A percentile compares a stretch with the other conserved stretches of the same genome.
These are phyloP conservation scores for Leonotis leonurus DNA, from an alignment of 257 asterid genomes.

Conservation along the genomic window DNA sequence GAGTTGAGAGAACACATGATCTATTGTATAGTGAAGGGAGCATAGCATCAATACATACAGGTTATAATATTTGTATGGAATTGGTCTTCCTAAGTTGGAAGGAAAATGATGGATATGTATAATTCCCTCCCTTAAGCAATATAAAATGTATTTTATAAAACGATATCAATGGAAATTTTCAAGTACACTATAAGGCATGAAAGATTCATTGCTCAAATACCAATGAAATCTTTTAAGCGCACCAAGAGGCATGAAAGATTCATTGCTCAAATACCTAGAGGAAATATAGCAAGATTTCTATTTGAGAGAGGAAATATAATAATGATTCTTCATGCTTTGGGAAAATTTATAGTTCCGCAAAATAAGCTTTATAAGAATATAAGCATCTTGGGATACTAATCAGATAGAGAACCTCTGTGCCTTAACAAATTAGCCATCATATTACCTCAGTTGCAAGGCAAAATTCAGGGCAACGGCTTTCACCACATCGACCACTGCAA, in stretches of 20 bases:
- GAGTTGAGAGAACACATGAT: background rate
- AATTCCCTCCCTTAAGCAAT: background rate
- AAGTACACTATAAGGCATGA: background rate
- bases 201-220: background rate
- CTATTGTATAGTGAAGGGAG: background rate
- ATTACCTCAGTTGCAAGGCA: conserved; percentile 99
- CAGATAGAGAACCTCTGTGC: background rate
- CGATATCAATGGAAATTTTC: background rate
- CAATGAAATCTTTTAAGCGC: background rate
- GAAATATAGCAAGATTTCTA: background rate
- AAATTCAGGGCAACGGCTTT: conserved; percentile 89
- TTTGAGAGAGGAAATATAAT: background rate
- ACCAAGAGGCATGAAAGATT: background rate
- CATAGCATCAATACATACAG: background rate
- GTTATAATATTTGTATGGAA: background rate
- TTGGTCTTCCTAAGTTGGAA: background rate
- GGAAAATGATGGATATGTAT: background rate
- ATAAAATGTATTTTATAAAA: background rate
- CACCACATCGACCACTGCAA: conserved; percentile 99
- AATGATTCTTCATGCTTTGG: background rate
- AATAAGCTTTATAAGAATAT: conserved; percentile 1
- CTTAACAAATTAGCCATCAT: background rate
- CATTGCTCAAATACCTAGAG: background rate
- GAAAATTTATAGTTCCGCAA: background rate
- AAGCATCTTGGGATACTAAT: background rate